Base-by-base conservation (phyloP, 164 flowering plant species). In the Pachysandra terminalis region DNA sequence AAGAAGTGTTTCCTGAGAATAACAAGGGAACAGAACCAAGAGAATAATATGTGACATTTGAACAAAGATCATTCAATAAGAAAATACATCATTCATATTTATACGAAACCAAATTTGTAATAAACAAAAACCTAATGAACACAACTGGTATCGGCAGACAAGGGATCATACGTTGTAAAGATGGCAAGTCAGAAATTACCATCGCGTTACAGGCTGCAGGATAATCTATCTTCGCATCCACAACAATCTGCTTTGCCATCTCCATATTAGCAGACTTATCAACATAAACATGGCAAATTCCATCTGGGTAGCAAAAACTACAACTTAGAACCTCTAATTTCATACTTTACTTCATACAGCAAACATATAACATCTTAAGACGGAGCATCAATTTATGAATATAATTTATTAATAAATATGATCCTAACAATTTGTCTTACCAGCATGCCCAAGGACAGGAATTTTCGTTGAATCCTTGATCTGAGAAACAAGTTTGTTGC, bases 371-470 rank as follows among this genome's bases (percentile, higher is more conserved):
- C 19, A 3, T 15, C 12, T 49, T 22, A 53, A 66, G 22, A 51
- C 35, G 61, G 54, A 52, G 60, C 55, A 59, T 28, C 40, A 8
- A 12, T 12, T 19, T 22, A 37, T 27, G 32, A 40, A 37, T 13
- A 61, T 15, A 58, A 19, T 40, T 49, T n/a, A 22, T 23, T 61
- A 16, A 56, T 6, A 17, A 27, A 57, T 21, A 28, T 45, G 21
- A 66, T 32, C 26, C 56, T 10, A 61, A 17, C 49, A 51, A 22
- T 66, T 21, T 54, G 63, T 60, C 80, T 79, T 81, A 96, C 99
- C 99, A 61, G 99, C 88, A 84, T 96, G 99, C 56, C 99, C 99
- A 51, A 96, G 88, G 77, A 96, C 98, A 64, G 99, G 98, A 78
- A 96, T 96, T 85, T 91, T 96, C 23, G 98, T 96, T 49, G 91